Conservation (phyloP, 768 basidiomycete genomes). For the Xerocomellus amylosporus region DNA sequence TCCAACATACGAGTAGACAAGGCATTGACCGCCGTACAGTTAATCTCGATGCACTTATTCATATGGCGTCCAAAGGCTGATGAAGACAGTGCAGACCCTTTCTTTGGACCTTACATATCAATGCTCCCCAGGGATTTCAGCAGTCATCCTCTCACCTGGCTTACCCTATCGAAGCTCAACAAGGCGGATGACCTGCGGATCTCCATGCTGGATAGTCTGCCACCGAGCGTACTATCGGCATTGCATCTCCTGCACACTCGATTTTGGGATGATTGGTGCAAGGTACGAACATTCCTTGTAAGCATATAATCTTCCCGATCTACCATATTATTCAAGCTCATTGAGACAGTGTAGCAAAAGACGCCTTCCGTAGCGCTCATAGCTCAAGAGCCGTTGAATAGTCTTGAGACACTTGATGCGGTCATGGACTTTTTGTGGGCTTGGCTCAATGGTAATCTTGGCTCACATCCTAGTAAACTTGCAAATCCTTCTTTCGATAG, state of each 20-base stretch:
- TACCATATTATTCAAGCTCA: background rate
- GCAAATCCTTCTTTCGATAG: constrained; percentile 3
- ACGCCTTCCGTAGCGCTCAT: background rate
- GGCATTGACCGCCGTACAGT: constrained; percentile 61
- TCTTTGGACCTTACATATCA: constrained; percentile 76
- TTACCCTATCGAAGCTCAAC: constrained; percentile 33
- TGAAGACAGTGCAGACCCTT: constrained; percentile 47
- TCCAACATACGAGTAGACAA: constrained; percentile 13
- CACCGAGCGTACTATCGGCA: constrained; percentile 43
- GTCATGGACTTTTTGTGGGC: constrained; percentile 70
- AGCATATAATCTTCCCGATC: constrained; percentile 16
- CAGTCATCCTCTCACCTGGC: constrained; percentile 82
- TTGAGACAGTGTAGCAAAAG: constrained; percentile 5
- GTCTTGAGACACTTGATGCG: constrained; percentile 5
- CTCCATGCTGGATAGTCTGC: constrained; percentile 43
- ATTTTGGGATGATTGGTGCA: constrained; percentile 60
- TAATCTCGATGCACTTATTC: constrained; percentile 78
- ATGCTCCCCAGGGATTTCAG: constrained; percentile 71
- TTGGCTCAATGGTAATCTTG: constrained; percentile 77
- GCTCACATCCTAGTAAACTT: constrained; percentile 3
- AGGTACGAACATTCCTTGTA: constrained; percentile 53
- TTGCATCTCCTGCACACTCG: constrained; percentile 43
- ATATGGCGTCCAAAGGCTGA: constrained; percentile 54
- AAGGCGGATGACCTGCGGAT: constrained; percentile 14
- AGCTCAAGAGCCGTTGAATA: background rate